A percentile compares a stretch with the other conserved stretches of the same genome.
Conservation (phyloP, 805 yeast genomes). For the Kodamaea hsintzibuensis region DNA sequence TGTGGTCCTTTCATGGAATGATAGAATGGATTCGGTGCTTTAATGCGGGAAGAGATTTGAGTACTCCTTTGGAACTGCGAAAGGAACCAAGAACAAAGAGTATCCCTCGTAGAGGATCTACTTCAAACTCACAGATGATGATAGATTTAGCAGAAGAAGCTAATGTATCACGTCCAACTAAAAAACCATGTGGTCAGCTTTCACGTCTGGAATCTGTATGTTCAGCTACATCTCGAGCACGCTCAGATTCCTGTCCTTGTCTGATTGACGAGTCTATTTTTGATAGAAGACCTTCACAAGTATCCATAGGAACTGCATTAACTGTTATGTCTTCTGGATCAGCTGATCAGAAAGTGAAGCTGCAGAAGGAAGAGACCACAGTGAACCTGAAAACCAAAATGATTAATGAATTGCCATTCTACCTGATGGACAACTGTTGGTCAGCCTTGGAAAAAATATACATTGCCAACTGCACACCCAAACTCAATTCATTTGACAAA, state of each 20-base stretch:
- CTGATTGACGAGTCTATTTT: not conserved
- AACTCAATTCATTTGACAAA: conserved; percentile 38
- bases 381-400: conserved; percentile 1
- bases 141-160: not conserved
- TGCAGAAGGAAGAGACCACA: not conserved
- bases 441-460: conserved; percentile 34
- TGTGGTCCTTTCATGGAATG: conserved; percentile 44
- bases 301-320: not conserved
- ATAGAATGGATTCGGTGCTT: conserved; percentile 39
- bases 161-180: not conserved
- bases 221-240: not conserved
- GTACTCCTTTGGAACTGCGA: conserved; percentile 30
- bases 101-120: conserved; percentile 11
- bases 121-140: not conserved
- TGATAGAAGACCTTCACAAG: not conserved
- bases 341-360: not conserved
- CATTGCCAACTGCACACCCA: conserved; percentile 39
- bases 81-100: conserved; percentile 24
- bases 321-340: not conserved
- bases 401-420: conserved; percentile 7
- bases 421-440: conserved; percentile 17
- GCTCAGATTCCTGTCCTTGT: not conserved
- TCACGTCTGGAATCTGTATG: not conserved
- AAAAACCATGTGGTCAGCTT: not conserved
- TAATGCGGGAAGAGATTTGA: conserved; percentile 36